phyloP scores from a whole-genome alignment of 495 filamentous ascomycete genomes.

The Hypoxylon fuscum region DNA sequence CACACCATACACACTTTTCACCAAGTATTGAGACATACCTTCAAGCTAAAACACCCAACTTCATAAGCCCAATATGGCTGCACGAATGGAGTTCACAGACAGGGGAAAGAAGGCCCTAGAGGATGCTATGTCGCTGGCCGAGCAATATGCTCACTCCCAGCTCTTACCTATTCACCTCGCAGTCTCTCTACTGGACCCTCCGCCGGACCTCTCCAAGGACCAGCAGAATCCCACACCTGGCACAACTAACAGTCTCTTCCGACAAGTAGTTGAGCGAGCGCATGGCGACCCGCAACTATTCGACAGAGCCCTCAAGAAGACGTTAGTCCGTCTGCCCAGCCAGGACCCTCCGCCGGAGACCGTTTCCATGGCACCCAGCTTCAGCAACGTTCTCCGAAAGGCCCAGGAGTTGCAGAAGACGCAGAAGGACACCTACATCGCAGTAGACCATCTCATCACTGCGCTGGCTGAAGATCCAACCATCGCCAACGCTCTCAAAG shows the following conservation, averaged over 20 bases:
- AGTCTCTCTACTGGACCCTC: slow-evolving; percentile 85
- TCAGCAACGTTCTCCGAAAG: slow-evolving; percentile 80
- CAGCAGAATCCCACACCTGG: slow-evolving; percentile 70
- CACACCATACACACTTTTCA: slow-evolving; percentile 3
- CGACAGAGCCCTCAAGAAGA: slow-evolving; percentile 89
- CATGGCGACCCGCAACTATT: slow-evolving; percentile 90
- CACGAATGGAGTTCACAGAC: slow-evolving; percentile 87
- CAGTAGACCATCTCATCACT: slow-evolving; percentile 91
- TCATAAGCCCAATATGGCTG: slow-evolving; percentile 52
- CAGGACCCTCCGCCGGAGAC: slow-evolving; percentile 94
- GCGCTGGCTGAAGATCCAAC: slow-evolving; percentile 79
- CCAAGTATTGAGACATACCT: slow-evolving; percentile 11
- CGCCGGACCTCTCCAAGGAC: slow-evolving; percentile 77
- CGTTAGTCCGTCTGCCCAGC: slow-evolving; percentile 85
- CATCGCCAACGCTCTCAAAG: slow-evolving; percentile 77
- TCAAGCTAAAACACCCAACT: slow-evolving; percentile 1
- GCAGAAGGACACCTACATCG: slow-evolving; percentile 93
- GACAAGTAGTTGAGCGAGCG: slow-evolving; percentile 92
- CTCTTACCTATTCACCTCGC: slow-evolving; percentile 88
- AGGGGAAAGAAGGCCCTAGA: slow-evolving; percentile 85
- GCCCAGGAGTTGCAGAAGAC: slow-evolving; percentile 93
- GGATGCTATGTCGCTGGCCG: slow-evolving; percentile 83
- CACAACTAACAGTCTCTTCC: slow-evolving; percentile 79
- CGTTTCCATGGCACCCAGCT: slow-evolving; percentile 79
- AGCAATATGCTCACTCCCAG: slow-evolving; percentile 90